phyloP scores from a whole-genome alignment of 2,329 filamentous ascomycete species.

The Dendryphion nanum region DNA sequence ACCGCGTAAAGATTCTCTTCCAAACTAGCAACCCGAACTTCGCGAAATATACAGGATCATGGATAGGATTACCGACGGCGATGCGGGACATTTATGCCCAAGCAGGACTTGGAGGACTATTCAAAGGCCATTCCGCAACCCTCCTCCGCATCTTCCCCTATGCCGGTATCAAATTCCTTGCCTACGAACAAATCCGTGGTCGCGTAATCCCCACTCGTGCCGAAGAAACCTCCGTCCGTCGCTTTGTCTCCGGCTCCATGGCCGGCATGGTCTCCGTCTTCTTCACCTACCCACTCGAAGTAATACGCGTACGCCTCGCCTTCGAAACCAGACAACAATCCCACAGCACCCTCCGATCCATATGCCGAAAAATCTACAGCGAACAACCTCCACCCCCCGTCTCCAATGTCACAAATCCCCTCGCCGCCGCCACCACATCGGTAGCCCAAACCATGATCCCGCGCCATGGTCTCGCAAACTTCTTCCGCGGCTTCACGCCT shows the following conservation, averaged over 20 bases:
- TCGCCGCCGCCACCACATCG: slow-evolving; percentile 41
- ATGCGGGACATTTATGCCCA: slow-evolving; percentile 78
- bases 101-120: slow-evolving; percentile 75
- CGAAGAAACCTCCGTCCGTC: slow-evolving; percentile 77
- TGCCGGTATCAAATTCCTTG: slow-evolving; percentile 95
- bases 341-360: slow-evolving; percentile 68
- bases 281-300: slow-evolving; percentile 91
- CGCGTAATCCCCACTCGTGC: slow-evolving; percentile 68
- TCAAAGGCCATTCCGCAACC: slow-evolving; percentile 91
- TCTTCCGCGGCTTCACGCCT: slow-evolving; percentile 90
- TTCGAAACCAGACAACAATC: slow-evolving; percentile 84
- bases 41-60: slow-evolving; percentile 86
- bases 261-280: slow-evolving; percentile 90
- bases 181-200: slow-evolving; percentile 92
- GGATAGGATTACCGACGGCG: slow-evolving; percentile 78
- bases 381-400: slow-evolving; percentile 56
- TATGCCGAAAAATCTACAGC: slow-evolving; percentile 82
- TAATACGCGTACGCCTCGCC: slow-evolving; percentile 86
- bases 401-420: slow-evolving; percentile 34
- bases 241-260: slow-evolving; percentile 70
- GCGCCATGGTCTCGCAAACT: slow-evolving; percentile 74
- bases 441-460: slow-evolving; percentile 57
- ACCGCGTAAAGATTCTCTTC: slow-evolving; percentile 98
- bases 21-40: slow-evolving; percentile 94
- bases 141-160: slow-evolving; percentile 95